These are phyloP conservation scores for Endocalyx cinctus DNA, from an alignment of 2,329 filamentous ascomycete species.

Conservation along the genomic window DNA sequence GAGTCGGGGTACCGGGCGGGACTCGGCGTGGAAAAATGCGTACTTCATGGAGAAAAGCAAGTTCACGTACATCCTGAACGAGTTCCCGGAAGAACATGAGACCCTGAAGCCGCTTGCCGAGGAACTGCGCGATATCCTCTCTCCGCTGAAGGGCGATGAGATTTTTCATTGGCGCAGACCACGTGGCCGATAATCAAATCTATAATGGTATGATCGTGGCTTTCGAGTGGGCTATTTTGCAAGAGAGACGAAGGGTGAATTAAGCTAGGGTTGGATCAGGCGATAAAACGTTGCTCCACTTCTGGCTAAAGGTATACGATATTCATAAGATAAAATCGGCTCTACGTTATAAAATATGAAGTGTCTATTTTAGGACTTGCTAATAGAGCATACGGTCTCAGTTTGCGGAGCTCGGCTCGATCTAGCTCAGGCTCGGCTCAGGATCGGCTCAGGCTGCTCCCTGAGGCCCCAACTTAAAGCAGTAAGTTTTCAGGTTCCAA, in stretches of 20 bases:
- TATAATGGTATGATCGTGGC: conserved; percentile 29
- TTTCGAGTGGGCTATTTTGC: conserved; percentile 2
- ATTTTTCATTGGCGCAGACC: conserved; percentile 4
- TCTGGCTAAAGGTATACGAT: no score
- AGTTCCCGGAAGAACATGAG: conserved; percentile 4
- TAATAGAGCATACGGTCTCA: no score
- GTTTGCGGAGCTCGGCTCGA: no score
- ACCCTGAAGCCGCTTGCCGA: conserved; percentile 6
- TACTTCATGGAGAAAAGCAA: conserved; percentile 2
- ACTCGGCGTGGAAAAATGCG: conserved; percentile 1
- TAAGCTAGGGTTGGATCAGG: no score
- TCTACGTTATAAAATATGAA: no score
- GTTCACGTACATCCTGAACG: conserved; percentile 3
- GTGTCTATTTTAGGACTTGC: no score
- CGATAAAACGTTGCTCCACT: no score
- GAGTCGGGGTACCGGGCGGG: conserved; percentile 2
- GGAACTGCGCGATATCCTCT: background rate
- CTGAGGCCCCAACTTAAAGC: no score
- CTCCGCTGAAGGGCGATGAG: conserved; percentile 2
- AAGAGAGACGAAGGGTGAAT: background rate
- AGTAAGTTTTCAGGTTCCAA: no score
- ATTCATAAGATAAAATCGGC: no score
- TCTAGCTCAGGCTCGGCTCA: no score
- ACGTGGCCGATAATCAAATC: background rate
- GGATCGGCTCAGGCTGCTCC: no score